Evolutionary conservation across 306 rosid species (phyloP), one percentile per base, ranked within the genome.

Genomic region (Rosa chinensis): DNA sequence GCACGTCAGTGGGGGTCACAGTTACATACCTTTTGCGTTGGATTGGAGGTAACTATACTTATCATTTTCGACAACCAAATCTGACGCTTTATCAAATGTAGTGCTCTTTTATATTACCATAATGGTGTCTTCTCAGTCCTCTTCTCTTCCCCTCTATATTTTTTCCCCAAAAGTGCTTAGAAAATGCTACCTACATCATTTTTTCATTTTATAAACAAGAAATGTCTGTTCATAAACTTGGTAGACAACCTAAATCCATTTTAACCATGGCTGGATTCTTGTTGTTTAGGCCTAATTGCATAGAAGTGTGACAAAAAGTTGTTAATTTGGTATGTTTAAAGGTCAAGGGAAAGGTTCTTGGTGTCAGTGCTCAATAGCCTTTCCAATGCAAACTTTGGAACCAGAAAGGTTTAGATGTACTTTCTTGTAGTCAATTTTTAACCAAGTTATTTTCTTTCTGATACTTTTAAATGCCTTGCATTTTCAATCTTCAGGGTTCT

Each of bases 1-100:
- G 94, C 96, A 76, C 70, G 80, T 79, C 99, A 96, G 83, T 96
- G 99, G 99, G 99, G 97, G 77, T 87, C 99, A 55, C 96, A 91
- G 84, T 80, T 93, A 16, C 99, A 91, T 84, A 93, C 98, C 49
- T 96, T 96, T 82, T 96, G 94, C 64, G 76, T 96, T 86, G 99
- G 99, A 82, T 83, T 96, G 83, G 81, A 89, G 99, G 94, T 95
- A 17, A 43, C 78, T 28, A 1, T 28, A 28, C 28, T 0, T 28
- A 28, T 28, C 28, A 28, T 28, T 28, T 28, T 28, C 28, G 28
- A 28, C 28, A 28, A 28, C 28, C 28, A 28, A 28, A 28, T 28
- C 48, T 75, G 58, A 7, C 17, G 12, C 59, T 18, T 28, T 18
- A 48, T 75, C 35, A 75, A 20, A 11, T 43, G 37, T 18, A 70